Conservation (phyloP, 139 green algal genomes). For the Coccomyxa sp. region DNA sequence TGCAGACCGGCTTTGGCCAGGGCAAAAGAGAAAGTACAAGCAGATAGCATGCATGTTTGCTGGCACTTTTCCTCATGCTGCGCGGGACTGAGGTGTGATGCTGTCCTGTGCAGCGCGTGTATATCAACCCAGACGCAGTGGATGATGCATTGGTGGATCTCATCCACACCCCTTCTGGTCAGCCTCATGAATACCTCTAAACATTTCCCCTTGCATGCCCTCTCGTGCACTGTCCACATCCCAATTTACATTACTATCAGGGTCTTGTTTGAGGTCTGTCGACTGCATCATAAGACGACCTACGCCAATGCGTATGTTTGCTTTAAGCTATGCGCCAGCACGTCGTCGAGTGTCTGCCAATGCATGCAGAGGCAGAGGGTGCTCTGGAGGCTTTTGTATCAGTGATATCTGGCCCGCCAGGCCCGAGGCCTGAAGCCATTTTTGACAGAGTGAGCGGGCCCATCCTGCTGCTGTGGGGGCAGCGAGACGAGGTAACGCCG, state of each 20-base stretch:
- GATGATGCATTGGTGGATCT: conserved; percentile 87
- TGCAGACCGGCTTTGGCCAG: background rate
- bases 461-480: conserved; percentile 87
- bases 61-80: background rate
- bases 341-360: background rate
- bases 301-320: background rate
- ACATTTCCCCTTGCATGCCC: background rate
- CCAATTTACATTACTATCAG: background rate
- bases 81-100: background rate
- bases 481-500: conserved; percentile 79
- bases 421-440: conserved; percentile 76
- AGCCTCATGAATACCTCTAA: background rate
- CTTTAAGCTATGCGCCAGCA: too few species aligned
- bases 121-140: conserved; percentile 62
- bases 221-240: background rate
- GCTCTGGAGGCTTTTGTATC: conserved; percentile 85
- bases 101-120: conserved; percentile 53
- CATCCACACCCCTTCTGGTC: conserved; percentile 22
- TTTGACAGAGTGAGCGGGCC: conserved; percentile 46
- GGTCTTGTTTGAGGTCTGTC: background rate
- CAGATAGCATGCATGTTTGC: too few species aligned
- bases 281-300: background rate
- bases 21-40: background rate
- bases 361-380: conserved; percentile 49
- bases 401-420: conserved; percentile 73